These are phyloP conservation scores for Articulospora tetracladia DNA, from an alignment of 495 filamentous ascomycete genomes.

Conservation along the genomic window DNA sequence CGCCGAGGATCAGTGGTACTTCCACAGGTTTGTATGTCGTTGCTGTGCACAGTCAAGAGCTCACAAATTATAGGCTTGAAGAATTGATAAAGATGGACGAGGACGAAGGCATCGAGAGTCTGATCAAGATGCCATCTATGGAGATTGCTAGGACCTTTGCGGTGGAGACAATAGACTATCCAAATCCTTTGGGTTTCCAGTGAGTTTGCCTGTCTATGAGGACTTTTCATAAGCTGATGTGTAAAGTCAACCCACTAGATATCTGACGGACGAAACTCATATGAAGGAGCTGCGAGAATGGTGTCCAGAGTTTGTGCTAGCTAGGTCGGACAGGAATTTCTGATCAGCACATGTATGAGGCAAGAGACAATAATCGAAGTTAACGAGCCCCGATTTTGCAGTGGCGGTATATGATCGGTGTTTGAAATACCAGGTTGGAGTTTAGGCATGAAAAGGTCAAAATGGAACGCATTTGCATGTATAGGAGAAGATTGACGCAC, in stretches of 20 bases:
- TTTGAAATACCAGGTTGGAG: too few relatives aligned
- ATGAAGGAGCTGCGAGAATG: conserved; percentile 5
- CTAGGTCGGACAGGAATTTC: conserved; percentile 1
- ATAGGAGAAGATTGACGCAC: too few relatives aligned
- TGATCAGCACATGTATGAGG: too few relatives aligned
- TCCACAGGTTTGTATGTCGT: conserved; percentile 6
- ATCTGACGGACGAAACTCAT: not conserved
- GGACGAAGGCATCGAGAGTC: conserved; percentile 7
- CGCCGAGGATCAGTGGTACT: conserved; percentile 24
- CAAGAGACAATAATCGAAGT: too few relatives aligned
- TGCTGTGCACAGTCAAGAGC: not conserved
- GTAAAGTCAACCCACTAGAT: conserved; percentile 6
- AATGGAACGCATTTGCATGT: too few relatives aligned
- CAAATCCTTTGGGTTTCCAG: conserved; percentile 20
- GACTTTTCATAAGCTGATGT: not conserved
- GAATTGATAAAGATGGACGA: conserved; percentile 4
- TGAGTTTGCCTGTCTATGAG: not conserved
- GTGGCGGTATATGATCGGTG: too few relatives aligned
- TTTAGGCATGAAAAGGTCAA: too few relatives aligned
- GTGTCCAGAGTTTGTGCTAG: conserved; percentile 15
- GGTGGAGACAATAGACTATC: conserved; percentile 22
- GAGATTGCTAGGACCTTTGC: conserved; percentile 23
- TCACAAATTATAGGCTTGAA: conserved; percentile 3
- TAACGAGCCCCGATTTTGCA: too few relatives aligned
- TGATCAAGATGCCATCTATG: conserved; percentile 18